Conservation (phyloP, 1,139 yeast genomes). For the Pichia cactophila region DNA sequence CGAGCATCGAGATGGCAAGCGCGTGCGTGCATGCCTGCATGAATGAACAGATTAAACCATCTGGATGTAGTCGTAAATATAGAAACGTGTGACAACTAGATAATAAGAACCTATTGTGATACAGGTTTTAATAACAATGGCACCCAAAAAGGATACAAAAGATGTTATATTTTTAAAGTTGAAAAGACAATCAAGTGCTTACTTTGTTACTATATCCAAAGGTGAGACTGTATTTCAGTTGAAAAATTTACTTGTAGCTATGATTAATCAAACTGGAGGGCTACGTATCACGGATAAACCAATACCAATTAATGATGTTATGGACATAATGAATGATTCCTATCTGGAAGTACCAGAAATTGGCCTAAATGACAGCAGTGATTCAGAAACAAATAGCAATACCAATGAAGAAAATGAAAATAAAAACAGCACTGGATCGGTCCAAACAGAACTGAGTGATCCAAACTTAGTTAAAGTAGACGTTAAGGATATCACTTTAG, state of each 20-base stretch:
- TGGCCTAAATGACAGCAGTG: constrained; percentile 25
- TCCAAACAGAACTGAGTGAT: constrained; percentile 9
- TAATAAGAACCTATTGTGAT: too few relatives aligned
- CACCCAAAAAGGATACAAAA: constrained; percentile 17
- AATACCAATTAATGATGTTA: constrained; percentile 11
- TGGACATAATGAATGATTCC: constrained; percentile 11
- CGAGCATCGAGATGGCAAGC: background rate
- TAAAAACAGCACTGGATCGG: constrained; percentile 10
- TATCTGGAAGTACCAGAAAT: constrained; percentile 30
- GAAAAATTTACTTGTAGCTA: constrained; percentile 29
- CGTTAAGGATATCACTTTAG: constrained; percentile 7
- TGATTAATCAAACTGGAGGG: constrained; percentile 45
- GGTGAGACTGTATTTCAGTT: constrained; percentile 29
- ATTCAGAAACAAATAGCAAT: constrained; percentile 15
- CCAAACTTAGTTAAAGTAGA: background rate
- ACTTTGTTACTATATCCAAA: constrained; percentile 34
- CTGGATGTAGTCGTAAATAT: too few relatives aligned
- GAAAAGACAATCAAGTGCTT: constrained; percentile 32
- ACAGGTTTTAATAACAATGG: constrained; percentile 12
- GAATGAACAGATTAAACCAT: too few relatives aligned
- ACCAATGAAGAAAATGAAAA: constrained; percentile 8
- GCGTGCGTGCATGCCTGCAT: too few relatives aligned
- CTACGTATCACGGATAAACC: constrained; percentile 22
- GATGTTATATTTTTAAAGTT: constrained; percentile 18
- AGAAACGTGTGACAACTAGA: too few relatives aligned